These are phyloP conservation scores for Scalesia atractyloides DNA, from an alignment of 129 eudicot species.

Conservation along the genomic window DNA sequence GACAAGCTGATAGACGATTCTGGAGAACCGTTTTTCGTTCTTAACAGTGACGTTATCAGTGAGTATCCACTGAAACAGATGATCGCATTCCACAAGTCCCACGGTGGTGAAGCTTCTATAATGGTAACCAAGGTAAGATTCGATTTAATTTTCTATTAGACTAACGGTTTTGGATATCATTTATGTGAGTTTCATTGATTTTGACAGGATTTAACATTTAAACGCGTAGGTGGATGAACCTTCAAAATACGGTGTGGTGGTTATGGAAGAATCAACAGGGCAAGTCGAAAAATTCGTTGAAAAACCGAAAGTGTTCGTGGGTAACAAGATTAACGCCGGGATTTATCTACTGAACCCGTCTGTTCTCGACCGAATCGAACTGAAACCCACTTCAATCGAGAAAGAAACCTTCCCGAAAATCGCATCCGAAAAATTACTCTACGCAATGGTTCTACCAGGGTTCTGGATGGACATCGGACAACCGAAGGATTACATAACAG, in stretches of 20 bases:
- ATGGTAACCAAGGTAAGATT: conserved; percentile 80
- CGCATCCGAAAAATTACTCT: conserved; percentile 67
- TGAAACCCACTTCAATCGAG: conserved; percentile 87
- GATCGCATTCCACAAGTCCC: conserved; percentile 78
- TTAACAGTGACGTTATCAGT: conserved; percentile 81
- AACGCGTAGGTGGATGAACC: conserved; percentile 82
- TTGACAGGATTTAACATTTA: too few relatives aligned
- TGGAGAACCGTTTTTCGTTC: conserved; percentile 77
- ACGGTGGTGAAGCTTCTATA: conserved; percentile 89
- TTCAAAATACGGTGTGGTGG: conserved; percentile 89
- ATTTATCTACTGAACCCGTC: conserved; percentile 82
- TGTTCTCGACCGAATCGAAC: conserved; percentile 71
- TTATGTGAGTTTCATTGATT: neutral
- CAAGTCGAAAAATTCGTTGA: conserved; percentile 82
- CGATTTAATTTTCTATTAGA: conserved; percentile 6
- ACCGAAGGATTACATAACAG: conserved; percentile 86
- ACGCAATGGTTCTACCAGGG: conserved; percentile 91
- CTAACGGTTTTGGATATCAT: too few relatives aligned
- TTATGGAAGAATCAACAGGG: conserved; percentile 84
- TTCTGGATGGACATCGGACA: conserved; percentile 99
- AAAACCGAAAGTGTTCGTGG: conserved; percentile 85
- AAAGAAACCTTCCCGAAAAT: conserved; percentile 87
- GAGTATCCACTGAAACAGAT: conserved; percentile 74
- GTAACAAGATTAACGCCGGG: conserved; percentile 93
- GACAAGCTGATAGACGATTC: conserved; percentile 70